Percentiles rank a stretch among this genome's conserved stretches.
Conservation (phyloP, 2,329 filamentous ascomycete species). For the Gaeumannomyces sp. region DNA sequence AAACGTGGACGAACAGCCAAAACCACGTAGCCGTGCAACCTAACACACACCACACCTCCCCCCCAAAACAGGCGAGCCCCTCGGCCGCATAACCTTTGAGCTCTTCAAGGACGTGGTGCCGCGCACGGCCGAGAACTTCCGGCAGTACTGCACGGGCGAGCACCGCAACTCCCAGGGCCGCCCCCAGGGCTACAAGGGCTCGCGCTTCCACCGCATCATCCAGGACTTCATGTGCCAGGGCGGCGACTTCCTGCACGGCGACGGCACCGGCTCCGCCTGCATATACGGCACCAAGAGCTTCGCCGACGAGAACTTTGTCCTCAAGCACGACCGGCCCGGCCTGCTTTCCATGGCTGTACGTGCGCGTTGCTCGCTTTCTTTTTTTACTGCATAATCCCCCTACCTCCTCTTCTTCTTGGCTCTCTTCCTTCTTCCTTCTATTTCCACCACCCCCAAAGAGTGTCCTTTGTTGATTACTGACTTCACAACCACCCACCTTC, state of each 20-base stretch:
- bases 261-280: conserved; percentile 80
- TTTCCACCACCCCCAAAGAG: too few relatives aligned
- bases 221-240: conserved; percentile 97
- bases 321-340: conserved; percentile 74
- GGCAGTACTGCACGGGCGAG: conserved; percentile 94
- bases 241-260: conserved; percentile 84
- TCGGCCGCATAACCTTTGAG: conserved; percentile 85
- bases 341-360: conserved; percentile 88
- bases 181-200: conserved; percentile 89
- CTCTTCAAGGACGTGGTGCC: conserved; percentile 81
- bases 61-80: conserved; percentile 60
- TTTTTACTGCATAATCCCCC: conserved; percentile 1
- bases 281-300: conserved; percentile 86
- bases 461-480: too few relatives aligned
- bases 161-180: conserved; percentile 69
- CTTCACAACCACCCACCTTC: too few relatives aligned
- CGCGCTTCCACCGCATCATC: conserved; percentile 92
- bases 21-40: too few relatives aligned
- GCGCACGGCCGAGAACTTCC: conserved; percentile 92
- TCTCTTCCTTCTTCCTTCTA: neutral
- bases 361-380: conserved; percentile 18
- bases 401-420: conserved; percentile 9
- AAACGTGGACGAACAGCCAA: too few relatives aligned
- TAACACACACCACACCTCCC: too few relatives aligned
- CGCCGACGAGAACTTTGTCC: conserved; percentile 80